A percentile compares a stretch with the other conserved stretches of the same genome.
phyloP scores from a whole-genome alignment of 169 alveolate genomes.

The Plasmodium knowlesi region DNA sequence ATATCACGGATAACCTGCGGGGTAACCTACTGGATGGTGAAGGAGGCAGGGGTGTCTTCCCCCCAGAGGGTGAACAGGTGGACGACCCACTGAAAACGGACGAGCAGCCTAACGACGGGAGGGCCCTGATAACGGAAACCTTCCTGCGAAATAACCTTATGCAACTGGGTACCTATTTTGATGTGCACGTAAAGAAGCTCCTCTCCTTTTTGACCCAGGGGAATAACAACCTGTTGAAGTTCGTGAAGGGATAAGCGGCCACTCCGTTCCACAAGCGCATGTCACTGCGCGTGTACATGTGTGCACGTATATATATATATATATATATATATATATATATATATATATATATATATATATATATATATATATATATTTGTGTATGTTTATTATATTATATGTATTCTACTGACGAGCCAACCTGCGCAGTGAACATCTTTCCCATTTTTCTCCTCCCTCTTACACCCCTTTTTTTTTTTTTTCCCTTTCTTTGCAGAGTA shows the following conservation, averaged over 20 bases:
- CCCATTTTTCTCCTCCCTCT: background rate
- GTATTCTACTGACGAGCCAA: background rate
- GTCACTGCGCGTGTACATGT: background rate
- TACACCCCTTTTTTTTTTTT: background rate
- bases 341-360: background rate
- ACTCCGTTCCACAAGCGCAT: background rate
- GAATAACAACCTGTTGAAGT: constrained; percentile 32
- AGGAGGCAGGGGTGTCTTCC: background rate
- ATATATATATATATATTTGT: background rate
- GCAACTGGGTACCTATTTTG: constrained; percentile 20
- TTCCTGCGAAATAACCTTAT: background rate
- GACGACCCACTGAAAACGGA: too few species aligned
- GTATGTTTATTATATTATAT: too few species aligned
- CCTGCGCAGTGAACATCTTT: background rate
- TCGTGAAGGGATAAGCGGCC: background rate
- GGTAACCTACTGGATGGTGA: background rate
- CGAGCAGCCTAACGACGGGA: background rate
- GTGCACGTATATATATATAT: background rate
- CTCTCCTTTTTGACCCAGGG: constrained; percentile 44
- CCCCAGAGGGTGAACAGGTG: background rate
- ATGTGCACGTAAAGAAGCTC: constrained; percentile 18
- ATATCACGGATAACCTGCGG: background rate
- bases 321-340: too few species aligned
- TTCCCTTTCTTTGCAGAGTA: background rate
- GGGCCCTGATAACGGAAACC: background rate